These are phyloP conservation scores for Phytopythium aichiense DNA, from an alignment of 352 stramenopile genomes.

Conservation along the genomic window DNA sequence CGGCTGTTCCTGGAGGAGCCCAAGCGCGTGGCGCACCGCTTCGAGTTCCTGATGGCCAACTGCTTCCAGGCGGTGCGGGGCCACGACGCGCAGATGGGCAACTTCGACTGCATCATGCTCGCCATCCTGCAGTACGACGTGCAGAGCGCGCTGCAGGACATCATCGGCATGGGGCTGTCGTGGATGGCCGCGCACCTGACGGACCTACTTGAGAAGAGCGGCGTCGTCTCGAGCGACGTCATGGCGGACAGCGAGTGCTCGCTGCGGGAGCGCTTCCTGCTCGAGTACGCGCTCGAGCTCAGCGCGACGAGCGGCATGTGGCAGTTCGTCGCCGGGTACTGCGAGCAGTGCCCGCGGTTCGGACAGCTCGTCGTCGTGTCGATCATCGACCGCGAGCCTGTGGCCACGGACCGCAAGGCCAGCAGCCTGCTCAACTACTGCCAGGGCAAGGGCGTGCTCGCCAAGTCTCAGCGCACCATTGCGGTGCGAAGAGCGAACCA, in stretches of 20 bases:
- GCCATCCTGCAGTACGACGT: slow-evolving; percentile 78
- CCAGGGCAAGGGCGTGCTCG: slow-evolving; percentile 39
- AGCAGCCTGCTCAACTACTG: slow-evolving; percentile 54
- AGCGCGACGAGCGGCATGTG: slow-evolving; percentile 50
- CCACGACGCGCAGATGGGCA: slow-evolving; percentile 46
- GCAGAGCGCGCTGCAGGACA: slow-evolving; percentile 56
- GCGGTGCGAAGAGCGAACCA: slow-evolving; percentile 31
- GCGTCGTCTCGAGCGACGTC: slow-evolving; percentile 44
- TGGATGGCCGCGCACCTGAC: slow-evolving; percentile 72
- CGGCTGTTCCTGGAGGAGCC: slow-evolving; percentile 67
- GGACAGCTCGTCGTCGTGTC: slow-evolving; percentile 38
- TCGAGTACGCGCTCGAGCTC: slow-evolving; percentile 72
- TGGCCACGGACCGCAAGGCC: slow-evolving; percentile 53
- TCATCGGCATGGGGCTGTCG: slow-evolving; percentile 59
- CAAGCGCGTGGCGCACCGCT: slow-evolving; percentile 66
- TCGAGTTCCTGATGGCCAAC: slow-evolving; percentile 78
- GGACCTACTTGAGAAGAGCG: slow-evolving; percentile 56
- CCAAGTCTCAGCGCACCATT: slow-evolving; percentile 29
- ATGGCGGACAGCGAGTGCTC: slow-evolving; percentile 42
- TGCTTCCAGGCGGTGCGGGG: slow-evolving; percentile 52
- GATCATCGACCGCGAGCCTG: slow-evolving; percentile 38
- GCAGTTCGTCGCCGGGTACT: slow-evolving; percentile 64
- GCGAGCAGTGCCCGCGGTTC: slow-evolving; percentile 53
- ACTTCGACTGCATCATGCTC: slow-evolving; percentile 81
- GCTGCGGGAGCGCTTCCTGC: slow-evolving; percentile 50